Evolutionary conservation across 1,284 basidiomycete species (phyloP).

Genomic region (Moesziomyces parantarcticus): DNA sequence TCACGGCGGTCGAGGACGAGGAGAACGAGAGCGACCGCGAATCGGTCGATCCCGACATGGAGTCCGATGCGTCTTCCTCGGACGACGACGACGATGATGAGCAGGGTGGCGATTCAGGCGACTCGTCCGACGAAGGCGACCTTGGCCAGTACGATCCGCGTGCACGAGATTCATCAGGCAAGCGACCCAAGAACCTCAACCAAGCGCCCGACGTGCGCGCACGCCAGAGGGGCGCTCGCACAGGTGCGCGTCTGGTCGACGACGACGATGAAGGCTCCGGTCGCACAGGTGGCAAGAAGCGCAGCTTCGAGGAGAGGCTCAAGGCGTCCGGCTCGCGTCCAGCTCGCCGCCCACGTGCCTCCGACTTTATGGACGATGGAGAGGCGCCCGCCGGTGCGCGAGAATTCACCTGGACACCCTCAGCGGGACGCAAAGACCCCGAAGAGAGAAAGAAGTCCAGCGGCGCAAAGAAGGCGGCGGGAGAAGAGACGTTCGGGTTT

Average conservation of each 20-base stretch:
- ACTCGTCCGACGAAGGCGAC: conserved; percentile 66
- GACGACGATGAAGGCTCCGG: conserved; percentile 36
- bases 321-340: conserved; percentile 9
- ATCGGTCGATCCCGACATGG: conserved; percentile 71
- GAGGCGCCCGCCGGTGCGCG: conserved; percentile 20
- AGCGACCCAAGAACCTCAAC: conserved; percentile 70
- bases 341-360: conserved; percentile 22
- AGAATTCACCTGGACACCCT: conserved; percentile 57
- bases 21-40: conserved; percentile 82
- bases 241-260: conserved; percentile 43
- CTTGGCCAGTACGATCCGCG: conserved; percentile 51
- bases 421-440: conserved; percentile 8
- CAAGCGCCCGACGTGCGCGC: conserved; percentile 66
- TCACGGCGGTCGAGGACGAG: conserved; percentile 86
- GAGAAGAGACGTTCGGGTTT: conserved; percentile 71
- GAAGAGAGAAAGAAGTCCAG: conserved; percentile 10
- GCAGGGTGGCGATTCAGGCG: conserved; percentile 68
- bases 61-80: conserved; percentile 30
- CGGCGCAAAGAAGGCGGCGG: conserved; percentile 47
- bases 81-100: conserved; percentile 6
- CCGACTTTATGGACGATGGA: conserved; percentile 41
- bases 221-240: conserved; percentile 51
- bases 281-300: conserved; percentile 42
- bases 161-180: conserved; percentile 61
- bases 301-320: conserved; percentile 43